Evolutionary conservation across 2,329 filamentous ascomycete species (phyloP).

Genomic region (Aspergillus sp.): DNA sequence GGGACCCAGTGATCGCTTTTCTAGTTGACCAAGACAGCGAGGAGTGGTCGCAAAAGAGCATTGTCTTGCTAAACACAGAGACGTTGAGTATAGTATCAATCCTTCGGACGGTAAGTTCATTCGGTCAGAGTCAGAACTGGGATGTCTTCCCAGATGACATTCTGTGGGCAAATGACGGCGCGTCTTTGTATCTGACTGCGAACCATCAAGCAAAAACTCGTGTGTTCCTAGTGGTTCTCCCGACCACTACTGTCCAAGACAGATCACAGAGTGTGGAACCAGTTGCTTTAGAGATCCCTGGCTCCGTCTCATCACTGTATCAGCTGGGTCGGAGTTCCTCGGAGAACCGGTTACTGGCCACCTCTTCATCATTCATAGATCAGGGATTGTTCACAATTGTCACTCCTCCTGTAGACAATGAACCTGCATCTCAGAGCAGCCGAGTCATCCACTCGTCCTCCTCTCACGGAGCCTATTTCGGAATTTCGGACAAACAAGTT

Average conservation of each 20-base stretch:
- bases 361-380: constrained; percentile 3
- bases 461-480: constrained; percentile 1
- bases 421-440: not conserved
- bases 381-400: not conserved
- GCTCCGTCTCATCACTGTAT: not conserved
- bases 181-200: not conserved
- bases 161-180: not conserved
- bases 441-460: not conserved
- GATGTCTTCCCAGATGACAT: constrained; percentile 4
- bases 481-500: not conserved
- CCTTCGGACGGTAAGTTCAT: not conserved
- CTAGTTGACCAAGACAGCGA: not conserved
- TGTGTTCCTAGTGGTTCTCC: not conserved
- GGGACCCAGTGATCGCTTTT: not conserved
- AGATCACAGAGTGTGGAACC: not conserved
- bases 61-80: not conserved
- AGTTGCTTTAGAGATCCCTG: not conserved
- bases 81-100: not conserved
- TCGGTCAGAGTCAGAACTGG: not conserved
- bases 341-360: not conserved
- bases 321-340: not conserved
- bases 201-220: not conserved
- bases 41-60: constrained; percentile 3
- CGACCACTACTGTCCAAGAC: not conserved
- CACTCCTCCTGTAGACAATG: not conserved